Evolutionary conservation across 2,329 filamentous ascomycete genomes (phyloP).

Genomic region (Rhynchosporium graminicola): DNA sequence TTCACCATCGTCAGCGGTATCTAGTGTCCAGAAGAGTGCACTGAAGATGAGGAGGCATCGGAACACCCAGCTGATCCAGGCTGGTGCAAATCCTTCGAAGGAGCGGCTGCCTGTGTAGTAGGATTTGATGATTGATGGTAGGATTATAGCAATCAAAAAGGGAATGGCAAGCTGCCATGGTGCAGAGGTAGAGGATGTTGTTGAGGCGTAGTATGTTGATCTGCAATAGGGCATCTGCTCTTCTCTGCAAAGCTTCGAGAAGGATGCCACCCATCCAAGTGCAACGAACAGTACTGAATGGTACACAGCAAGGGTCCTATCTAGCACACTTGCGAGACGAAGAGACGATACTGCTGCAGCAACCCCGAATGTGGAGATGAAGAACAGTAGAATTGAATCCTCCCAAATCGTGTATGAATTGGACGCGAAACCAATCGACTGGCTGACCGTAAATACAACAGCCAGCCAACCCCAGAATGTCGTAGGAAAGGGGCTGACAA

Average conservation of each 20-base stretch:
- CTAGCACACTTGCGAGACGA: conserved; percentile 64
- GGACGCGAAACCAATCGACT: conserved; percentile 91
- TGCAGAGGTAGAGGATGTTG: conserved; percentile 88
- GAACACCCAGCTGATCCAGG: conserved; percentile 82
- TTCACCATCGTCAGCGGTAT: conserved; percentile 82
- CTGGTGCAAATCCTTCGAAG: conserved; percentile 80
- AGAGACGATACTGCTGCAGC: conserved; percentile 74
- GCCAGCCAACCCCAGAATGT: conserved; percentile 89
- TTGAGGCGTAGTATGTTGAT: conserved; percentile 93
- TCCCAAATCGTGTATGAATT: conserved; percentile 99
- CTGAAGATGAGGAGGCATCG: conserved; percentile 73
- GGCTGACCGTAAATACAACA: conserved; percentile 76
- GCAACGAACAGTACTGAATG: conserved; percentile 83
- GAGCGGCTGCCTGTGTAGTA: conserved; percentile 83
- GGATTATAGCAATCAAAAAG: conserved; percentile 66
- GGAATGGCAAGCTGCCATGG: conserved; percentile 86
- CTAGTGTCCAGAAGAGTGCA: conserved; percentile 83
- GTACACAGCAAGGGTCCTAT: conserved; percentile 76
- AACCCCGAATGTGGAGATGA: conserved; percentile 83
- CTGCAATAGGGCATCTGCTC: conserved; percentile 98
- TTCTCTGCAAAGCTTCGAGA: conserved; percentile 91
- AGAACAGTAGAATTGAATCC: conserved; percentile 89
- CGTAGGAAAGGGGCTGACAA: conserved; percentile 63
- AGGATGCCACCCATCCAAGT: conserved; percentile 76
- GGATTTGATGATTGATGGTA: conserved; percentile 75